Evolutionary conservation across 1,284 basidiomycete genomes (phyloP).

Genomic region (Trichosporon sp.): DNA sequence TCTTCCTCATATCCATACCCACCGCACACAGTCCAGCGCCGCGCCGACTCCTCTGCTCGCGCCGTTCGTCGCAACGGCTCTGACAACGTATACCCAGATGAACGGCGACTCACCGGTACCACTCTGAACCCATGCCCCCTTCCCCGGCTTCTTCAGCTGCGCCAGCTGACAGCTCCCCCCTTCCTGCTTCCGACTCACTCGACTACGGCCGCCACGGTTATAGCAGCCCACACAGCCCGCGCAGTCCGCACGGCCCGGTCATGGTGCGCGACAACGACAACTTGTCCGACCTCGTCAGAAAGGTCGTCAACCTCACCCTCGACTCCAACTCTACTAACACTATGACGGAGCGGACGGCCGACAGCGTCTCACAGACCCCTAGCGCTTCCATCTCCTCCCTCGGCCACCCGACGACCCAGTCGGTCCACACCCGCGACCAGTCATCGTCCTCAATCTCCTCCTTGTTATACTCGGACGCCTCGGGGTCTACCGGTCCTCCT

Average conservation of each 20-base stretch:
- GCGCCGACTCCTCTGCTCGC: background rate
- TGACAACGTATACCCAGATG: background rate
- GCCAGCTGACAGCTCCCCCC: background rate
- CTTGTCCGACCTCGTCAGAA: background rate
- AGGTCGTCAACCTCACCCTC: background rate
- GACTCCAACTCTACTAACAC: conserved; percentile 3
- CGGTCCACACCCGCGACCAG: conserved; percentile 1
- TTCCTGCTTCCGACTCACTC: background rate
- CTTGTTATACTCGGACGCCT: conserved; percentile 7
- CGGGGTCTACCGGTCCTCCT: conserved; percentile 7
- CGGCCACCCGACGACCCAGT: background rate
- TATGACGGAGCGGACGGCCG: background rate
- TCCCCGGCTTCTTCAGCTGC: background rate
- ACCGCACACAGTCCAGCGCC: background rate
- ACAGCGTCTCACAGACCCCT: background rate
- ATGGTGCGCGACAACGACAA: background rate
- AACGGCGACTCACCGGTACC: background rate
- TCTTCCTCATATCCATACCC: background rate
- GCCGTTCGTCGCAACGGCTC: background rate
- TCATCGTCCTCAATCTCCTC: conserved; percentile 14
- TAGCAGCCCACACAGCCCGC: background rate
- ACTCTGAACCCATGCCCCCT: background rate
- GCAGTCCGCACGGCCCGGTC: background rate
- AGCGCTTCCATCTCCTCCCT: background rate
- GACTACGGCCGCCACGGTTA: background rate